phyloP scores from a whole-genome alignment of 164 flowering plant species.

The Nymphaea thermarum region DNA sequence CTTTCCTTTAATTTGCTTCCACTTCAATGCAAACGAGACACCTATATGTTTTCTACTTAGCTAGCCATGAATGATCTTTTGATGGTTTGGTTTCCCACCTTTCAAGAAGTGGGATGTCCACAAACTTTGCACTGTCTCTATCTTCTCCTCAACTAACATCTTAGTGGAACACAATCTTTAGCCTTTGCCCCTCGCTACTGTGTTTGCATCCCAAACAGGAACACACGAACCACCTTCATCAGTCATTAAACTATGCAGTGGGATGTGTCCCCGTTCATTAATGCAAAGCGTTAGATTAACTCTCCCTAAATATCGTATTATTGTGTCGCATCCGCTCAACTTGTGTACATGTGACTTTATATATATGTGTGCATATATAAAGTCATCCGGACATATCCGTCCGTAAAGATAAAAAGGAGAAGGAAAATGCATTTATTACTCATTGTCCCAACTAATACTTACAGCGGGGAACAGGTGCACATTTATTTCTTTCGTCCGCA shows the following conservation, averaged over 20 bases:
- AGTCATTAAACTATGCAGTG: no score
- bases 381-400: not conserved
- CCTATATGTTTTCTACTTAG: not conserved
- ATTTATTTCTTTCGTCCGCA: not conserved
- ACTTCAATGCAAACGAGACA: not conserved
- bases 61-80: no score
- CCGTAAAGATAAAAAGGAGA: not conserved
- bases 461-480: not conserved
- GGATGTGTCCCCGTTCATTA: no score
- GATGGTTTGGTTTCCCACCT: not conserved
- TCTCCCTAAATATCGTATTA: not conserved
- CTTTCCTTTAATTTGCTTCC: not conserved
- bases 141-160: not conserved
- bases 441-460: not conserved
- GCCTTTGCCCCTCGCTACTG: not conserved
- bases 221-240: no score
- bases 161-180: not conserved
- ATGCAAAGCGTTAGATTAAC: no score
- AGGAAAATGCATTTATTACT: not conserved
- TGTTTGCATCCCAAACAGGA: no score
- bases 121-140: not conserved
- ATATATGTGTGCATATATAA: no score
- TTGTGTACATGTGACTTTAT: no score
- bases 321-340: no score
- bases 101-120: not conserved